phyloP scores from a whole-genome alignment of 805 yeast genomes.

The Blastobotrys muscicola region DNA sequence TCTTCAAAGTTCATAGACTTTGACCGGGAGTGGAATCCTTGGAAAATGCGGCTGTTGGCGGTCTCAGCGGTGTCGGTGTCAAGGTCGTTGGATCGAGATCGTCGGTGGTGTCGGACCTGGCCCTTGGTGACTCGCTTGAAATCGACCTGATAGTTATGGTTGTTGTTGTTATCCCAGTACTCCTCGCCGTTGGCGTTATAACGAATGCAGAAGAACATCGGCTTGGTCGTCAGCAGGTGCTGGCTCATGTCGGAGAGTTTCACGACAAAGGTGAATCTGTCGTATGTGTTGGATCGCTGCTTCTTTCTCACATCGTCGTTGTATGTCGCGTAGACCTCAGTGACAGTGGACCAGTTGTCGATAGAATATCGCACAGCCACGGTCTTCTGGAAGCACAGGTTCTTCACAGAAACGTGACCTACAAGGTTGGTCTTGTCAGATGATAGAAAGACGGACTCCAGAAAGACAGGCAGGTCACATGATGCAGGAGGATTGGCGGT shows the following conservation, averaged over 20 bases:
- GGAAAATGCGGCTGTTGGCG: not conserved
- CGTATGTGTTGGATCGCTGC: slow-evolving; percentile 31
- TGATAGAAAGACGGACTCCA: slow-evolving; percentile 55
- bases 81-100: slow-evolving; percentile 2
- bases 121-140: slow-evolving; percentile 26
- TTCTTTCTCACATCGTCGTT: slow-evolving; percentile 38
- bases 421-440: slow-evolving; percentile 47
- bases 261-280: slow-evolving; percentile 61
- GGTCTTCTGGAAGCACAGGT: slow-evolving; percentile 56
- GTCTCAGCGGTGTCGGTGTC: not conserved
- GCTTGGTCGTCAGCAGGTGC: slow-evolving; percentile 20
- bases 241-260: slow-evolving; percentile 28
- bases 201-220: slow-evolving; percentile 47
- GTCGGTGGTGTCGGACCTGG: slow-evolving; percentile 5
- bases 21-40: no score
- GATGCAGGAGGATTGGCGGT: slow-evolving; percentile 6
- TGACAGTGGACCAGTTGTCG: slow-evolving; percentile 69
- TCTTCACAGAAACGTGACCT: slow-evolving; percentile 74
- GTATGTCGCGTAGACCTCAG: slow-evolving; percentile 57
- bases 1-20: no score
- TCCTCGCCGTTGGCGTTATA: slow-evolving; percentile 42
- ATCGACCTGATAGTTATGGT: slow-evolving; percentile 47
- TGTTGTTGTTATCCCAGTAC: slow-evolving; percentile 70
- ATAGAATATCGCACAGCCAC: slow-evolving; percentile 66
- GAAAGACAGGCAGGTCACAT: slow-evolving; percentile 36